A percentile compares a stretch with the other conserved stretches of the same genome.
These are phyloP conservation scores for Pythium folliculosum DNA, from an alignment of 352 stramenopile genomes.

Conservation along the genomic window DNA sequence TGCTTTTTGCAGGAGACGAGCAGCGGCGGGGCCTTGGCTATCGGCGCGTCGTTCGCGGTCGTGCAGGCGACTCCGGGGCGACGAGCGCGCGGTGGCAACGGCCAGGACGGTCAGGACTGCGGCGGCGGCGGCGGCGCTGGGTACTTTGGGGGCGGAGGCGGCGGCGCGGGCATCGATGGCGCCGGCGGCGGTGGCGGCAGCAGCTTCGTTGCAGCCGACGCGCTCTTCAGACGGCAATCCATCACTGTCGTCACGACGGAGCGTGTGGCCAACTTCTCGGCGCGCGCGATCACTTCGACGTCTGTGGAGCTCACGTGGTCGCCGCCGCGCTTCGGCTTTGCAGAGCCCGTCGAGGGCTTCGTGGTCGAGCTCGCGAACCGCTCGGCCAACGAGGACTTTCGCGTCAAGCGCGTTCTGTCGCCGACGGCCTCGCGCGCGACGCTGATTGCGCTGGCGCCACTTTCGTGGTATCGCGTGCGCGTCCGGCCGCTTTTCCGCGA, in stretches of 20 bases:
- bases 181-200: slow-evolving; percentile 64
- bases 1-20: slow-evolving; percentile 33
- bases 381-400: slow-evolving; percentile 60
- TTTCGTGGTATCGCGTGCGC: slow-evolving; percentile 55
- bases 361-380: slow-evolving; percentile 64
- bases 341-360: slow-evolving; percentile 46
- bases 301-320: slow-evolving; percentile 44
- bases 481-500: slow-evolving; percentile 51
- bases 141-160: slow-evolving; percentile 74
- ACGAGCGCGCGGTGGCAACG: slow-evolving; percentile 46
- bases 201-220: slow-evolving; percentile 43
- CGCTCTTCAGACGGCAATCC: slow-evolving; percentile 21
- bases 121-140: slow-evolving; percentile 79
- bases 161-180: slow-evolving; percentile 59
- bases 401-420: slow-evolving; percentile 37
- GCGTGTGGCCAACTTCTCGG: slow-evolving; percentile 30
- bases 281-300: slow-evolving; percentile 34
- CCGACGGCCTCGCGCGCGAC: slow-evolving; percentile 21
- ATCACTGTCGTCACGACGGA: slow-evolving; percentile 21
- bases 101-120: slow-evolving; percentile 72
- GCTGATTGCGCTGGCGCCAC: slow-evolving; percentile 31
- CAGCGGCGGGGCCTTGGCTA: background rate
- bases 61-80: slow-evolving; percentile 45
- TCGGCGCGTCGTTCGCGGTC: slow-evolving; percentile 26
- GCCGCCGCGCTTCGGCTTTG: slow-evolving; percentile 41